Base-by-base conservation (phyloP, 2,329 filamentous ascomycete genomes). In the Dactylellina leptospora region DNA sequence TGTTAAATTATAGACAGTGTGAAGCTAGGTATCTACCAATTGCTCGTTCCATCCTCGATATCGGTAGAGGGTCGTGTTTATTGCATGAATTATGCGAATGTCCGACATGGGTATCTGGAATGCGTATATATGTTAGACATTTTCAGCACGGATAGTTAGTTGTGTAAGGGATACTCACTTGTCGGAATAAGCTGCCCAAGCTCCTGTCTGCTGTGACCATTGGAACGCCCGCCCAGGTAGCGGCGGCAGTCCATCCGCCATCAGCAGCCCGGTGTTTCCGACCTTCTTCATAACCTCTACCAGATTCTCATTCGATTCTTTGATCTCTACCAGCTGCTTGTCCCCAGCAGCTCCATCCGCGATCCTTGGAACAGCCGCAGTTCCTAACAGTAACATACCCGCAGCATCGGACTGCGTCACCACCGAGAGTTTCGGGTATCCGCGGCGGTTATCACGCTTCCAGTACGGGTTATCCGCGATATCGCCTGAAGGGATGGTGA, bases 401-500 rank as follows among this genome's bases (percentile, higher is more conserved):
- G 95, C 95, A 55, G 92, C 88, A 80, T 97, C 90, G 48, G 86
- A 86, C 83, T 97, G 95, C 70, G 84, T 88, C 74, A 99, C 86
- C 47, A 91, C 88, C 78, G 90, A 93, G 63, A 90, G 84, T 76
- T 85, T 85, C 28, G 95, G 90, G 82, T 97, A 97, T 77, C 85
- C 85, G 77, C 95, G 87, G 77, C 95, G 90, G 73, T 83, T 81
- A 79, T 99, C 95, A 78, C 95, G 92, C 85, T 96, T 96, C 92
- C 92, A 99, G 84, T 97, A 96, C 36, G 92, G 87, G 82, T 96
- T 96, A 80, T 93, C 91, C 77, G 92, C 92, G 77, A 96, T 88
- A 80, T 96, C 92, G 76, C 85, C 91, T 1, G 92, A 90, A n/a
- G 92, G 92, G 0, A 89, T 70, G 11, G 91, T 96, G 70, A 93